phyloP scores from a whole-genome alignment of 768 basidiomycete genomes.

The Termitomyces eurrhizus region DNA sequence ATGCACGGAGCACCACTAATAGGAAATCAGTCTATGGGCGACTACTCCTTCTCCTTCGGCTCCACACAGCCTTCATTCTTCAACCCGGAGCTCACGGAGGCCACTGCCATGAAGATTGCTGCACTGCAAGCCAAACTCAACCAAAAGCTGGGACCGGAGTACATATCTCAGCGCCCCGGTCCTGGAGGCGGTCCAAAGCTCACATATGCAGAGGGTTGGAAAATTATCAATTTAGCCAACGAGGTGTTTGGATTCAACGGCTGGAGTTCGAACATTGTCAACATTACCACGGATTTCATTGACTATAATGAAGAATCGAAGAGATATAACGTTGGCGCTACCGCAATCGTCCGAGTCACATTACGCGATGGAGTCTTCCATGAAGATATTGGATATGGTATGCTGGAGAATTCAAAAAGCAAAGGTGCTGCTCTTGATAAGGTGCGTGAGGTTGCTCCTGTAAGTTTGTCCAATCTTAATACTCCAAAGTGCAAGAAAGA shows the following conservation, averaged over 20 bases:
- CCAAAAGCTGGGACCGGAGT: conserved; percentile 92
- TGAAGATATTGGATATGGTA: conserved; percentile 93
- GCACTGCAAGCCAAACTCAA: conserved; percentile 77
- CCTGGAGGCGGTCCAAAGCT: conserved; percentile 85
- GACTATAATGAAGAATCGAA: conserved; percentile 69
- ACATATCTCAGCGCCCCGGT: conserved; percentile 83
- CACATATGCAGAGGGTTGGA: conserved; percentile 97
- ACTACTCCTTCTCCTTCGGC: conserved; percentile 24
- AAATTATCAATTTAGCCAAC: conserved; percentile 95
- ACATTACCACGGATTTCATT: conserved; percentile 70
- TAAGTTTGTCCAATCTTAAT: background rate
- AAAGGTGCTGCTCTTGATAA: conserved; percentile 91
- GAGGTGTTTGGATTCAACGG: conserved; percentile 99
- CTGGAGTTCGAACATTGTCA: conserved; percentile 82
- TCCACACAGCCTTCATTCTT: conserved; percentile 29
- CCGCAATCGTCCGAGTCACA: conserved; percentile 84
- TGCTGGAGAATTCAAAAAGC: conserved; percentile 77
- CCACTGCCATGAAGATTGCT: conserved; percentile 63
- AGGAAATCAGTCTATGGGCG: conserved; percentile 19
- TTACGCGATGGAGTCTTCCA: conserved; percentile 85
- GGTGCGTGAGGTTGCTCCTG: conserved; percentile 41
- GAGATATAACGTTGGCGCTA: conserved; percentile 70
- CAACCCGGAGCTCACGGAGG: conserved; percentile 46
- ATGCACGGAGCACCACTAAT: conserved; percentile 47
- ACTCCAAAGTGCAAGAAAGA: conserved; percentile 89